Conservation (phyloP, 2,329 filamentous ascomycete species). For the Pyricularia sp. region DNA sequence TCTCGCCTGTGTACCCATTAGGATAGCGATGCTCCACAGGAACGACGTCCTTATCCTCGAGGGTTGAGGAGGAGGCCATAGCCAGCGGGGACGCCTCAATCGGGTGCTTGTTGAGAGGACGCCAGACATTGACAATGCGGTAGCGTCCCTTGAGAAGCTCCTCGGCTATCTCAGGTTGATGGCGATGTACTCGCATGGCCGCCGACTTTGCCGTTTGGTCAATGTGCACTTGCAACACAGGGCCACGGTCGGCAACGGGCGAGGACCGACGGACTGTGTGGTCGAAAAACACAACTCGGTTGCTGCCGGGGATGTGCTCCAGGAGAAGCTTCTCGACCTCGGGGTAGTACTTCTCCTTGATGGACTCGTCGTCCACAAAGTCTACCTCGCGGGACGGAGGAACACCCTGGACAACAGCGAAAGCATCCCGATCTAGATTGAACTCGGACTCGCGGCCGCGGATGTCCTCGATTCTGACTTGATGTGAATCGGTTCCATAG, state of each 20-base stretch:
- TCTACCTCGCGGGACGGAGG: constrained; percentile 41
- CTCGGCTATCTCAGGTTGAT: constrained; percentile 31
- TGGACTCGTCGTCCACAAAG: constrained; percentile 56
- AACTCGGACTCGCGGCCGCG: constrained; percentile 48
- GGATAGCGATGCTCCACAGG: background rate
- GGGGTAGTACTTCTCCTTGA: constrained; percentile 66
- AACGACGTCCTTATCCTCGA: constrained; percentile 18
- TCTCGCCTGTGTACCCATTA: constrained; percentile 29
- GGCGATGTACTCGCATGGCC: constrained; percentile 14
- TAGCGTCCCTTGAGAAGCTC: constrained; percentile 30
- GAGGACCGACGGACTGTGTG: constrained; percentile 36
- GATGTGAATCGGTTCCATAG: constrained; percentile 35
- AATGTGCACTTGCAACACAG: constrained; percentile 40
- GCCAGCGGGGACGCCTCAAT: background rate
- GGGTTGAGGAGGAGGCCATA: constrained; percentile 51
- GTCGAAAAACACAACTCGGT: constrained; percentile 46
- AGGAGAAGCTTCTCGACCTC: constrained; percentile 66
- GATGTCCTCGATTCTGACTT: constrained; percentile 55
- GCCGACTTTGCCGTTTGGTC: constrained; percentile 31
- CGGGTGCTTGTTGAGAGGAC: constrained; percentile 38
- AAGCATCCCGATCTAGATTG: constrained; percentile 40
- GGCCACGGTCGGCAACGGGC: constrained; percentile 27
- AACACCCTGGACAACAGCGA: constrained; percentile 49
- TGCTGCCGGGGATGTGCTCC: constrained; percentile 36
- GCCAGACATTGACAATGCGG: constrained; percentile 78